Conservation (phyloP, 208 protist genomes). For the Wallacemonas sp. region DNA sequence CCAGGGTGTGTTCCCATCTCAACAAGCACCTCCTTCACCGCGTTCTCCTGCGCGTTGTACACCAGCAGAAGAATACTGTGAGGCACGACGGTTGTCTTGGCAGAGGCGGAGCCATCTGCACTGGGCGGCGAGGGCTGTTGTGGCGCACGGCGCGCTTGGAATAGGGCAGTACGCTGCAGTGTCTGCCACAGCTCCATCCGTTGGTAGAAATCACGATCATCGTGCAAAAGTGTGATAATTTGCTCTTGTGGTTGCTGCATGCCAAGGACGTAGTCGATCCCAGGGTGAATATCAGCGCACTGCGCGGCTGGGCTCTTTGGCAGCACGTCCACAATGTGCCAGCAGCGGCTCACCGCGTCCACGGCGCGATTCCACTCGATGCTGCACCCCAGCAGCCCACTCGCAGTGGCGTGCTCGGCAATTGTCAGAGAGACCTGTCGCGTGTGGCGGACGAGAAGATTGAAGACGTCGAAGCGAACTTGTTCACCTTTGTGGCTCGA, state of each 20-base stretch:
- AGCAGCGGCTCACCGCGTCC: conserved; percentile 31
- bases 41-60: conserved; percentile 72
- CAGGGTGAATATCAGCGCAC: conserved; percentile 42
- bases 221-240: conserved; percentile 60
- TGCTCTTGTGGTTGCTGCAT: conserved; percentile 73
- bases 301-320: conserved; percentile 49
- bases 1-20: conserved; percentile 54
- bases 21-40: conserved; percentile 67
- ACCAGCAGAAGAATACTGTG: conserved; percentile 67
- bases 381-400: conserved; percentile 79
- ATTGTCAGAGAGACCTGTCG: conserved; percentile 59
- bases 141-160: conserved; percentile 22
- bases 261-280: conserved; percentile 84
- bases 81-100: conserved; percentile 12
- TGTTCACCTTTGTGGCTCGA: conserved; percentile 30
- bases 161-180: conserved; percentile 38
- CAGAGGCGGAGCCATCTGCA: not conserved
- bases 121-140: not conserved
- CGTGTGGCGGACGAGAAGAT: conserved; percentile 46
- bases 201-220: conserved; percentile 62
- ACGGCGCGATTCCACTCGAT: conserved; percentile 67
- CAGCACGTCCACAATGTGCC: conserved; percentile 72
- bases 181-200: conserved; percentile 66
- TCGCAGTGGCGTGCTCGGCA: conserved; percentile 40
- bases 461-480: conserved; percentile 71